Base-by-base conservation (phyloP, 306 rosid species). In the Cicer yamashitae region DNA sequence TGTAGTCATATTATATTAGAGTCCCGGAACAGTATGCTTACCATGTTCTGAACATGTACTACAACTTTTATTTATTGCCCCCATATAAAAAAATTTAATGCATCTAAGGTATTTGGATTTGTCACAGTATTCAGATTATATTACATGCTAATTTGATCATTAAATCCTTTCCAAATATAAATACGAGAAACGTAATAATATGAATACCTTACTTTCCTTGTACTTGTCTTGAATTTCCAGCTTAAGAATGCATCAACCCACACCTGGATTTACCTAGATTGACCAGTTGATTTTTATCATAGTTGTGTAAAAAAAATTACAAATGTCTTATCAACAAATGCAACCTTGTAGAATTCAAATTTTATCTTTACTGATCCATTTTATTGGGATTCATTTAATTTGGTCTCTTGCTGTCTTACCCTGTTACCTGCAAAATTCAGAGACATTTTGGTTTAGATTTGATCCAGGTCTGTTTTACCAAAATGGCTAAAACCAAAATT, bases 131-230 rank as follows among this genome's bases (percentile, higher is more conserved):
- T 79, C 62, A 54, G 46, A 80, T 57, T 57, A 40, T 80, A 38
- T 71, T 62, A 39, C 10, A 47, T 65, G 39, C 38, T 79, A 57
- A 34, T 65, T 37, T 79, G 63, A 65, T 73, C 13, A 79, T 73
- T 79, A 65, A 56, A 66, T 73, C 37, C 75, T 79, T 65, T 73
- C 70, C 75, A 72, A 43, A 79, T 63, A 8, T 64, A 72, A 64
- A 79, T 14, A 22, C 8, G 18, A 63, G 14, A 43, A 30, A 63
- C 50, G 10, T 78, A 41, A 51, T 70, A 62, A 25, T 52, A 52
- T 30, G 15, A 51, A 61, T 61, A 14, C 67, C 41, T 53, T 43
- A 25, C 43, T 51, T 62, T 63, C 59, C 71, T 46, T 62, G 45
- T 64, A 17, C 47, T 17, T 17, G 48, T 56, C 70, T 40, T 13